Evolutionary conservation across 1,284 basidiomycete genomes (phyloP), one percentile per base, ranked within the genome.

Genomic region (Boletellus dicymbophilus): DNA sequence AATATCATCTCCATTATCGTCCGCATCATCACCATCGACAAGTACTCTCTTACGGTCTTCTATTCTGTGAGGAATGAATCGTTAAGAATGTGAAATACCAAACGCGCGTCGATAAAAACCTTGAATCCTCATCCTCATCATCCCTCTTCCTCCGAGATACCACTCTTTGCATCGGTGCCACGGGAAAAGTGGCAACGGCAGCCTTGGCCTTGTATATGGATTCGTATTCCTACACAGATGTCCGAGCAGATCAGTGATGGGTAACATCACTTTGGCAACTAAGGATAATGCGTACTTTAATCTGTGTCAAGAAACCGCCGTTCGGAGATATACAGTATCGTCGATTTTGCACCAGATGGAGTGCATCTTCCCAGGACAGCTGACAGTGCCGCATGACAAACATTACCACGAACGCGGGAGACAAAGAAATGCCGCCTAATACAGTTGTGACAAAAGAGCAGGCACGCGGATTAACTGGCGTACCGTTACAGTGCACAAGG

Each of bases 241-340:
- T 42, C 26, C 16, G 26, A 36, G 25, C 37, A 41, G 49, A 40
- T 56, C 44, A 45, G 51, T 33, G 21, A 37, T n/a, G 10, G 46
- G 40, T 18, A 23, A 27, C 16, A n/a, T 20, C 30, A 23, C 25
- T 27, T 37, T 44, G 26, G 42, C 28, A 25, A 6, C 27, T 42
- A 13, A 38, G n/a, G n/a, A n/a, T n/a, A 21, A 34, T 42, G 44
- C 75, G 27, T 51, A 87, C 92, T 77, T 93, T 93, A 59, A 95
- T 85, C 66, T 95, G 93, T 6, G 85, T 87, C 56, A 92, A 69
- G 70, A 95, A 95, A 22, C 93, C 88, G 27, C 88, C 86, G 59
- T 92, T 93, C 11, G 92, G 91, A 7, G 88, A 90, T 58, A 95
- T 93, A 67, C 93, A 95, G 61, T 95, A 95, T 39, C 93, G 80